Percentiles rank a stretch among this genome's conserved stretches.
Evolutionary conservation across 1,284 basidiomycete species (phyloP).

Genomic region (Xerocomus subilludens): DNA sequence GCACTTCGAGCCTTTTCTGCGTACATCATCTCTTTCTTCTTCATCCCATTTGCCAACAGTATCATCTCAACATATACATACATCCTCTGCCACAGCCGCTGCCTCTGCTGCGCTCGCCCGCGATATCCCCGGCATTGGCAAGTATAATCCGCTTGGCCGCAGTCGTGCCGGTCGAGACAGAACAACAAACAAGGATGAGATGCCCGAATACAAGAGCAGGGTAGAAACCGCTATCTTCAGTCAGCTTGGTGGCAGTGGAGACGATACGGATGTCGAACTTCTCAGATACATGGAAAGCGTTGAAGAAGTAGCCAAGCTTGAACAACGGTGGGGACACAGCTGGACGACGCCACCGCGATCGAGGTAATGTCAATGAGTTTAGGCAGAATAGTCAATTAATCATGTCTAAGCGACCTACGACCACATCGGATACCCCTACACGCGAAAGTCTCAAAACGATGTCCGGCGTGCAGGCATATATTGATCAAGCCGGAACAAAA

Average conservation of each 20-base stretch:
- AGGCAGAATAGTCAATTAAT: constrained; percentile 12
- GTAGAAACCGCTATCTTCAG: constrained; percentile 70
- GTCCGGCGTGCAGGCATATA: constrained; percentile 93
- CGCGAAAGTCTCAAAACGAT: constrained; percentile 95
- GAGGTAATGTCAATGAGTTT: constrained; percentile 58
- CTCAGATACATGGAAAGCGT: constrained; percentile 70
- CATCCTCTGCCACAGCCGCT: constrained; percentile 84
- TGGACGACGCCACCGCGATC: constrained; percentile 78
- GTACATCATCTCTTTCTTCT: constrained; percentile 77
- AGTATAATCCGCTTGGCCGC: constrained; percentile 73
- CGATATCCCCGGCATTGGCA: constrained; percentile 80
- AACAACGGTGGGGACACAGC: constrained; percentile 84
- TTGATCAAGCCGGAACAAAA: constrained; percentile 99
- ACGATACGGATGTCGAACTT: constrained; percentile 76
- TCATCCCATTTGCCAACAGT: constrained; percentile 62
- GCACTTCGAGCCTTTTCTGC: constrained; percentile 91
- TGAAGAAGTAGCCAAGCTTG: constrained; percentile 75
- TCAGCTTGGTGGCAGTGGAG: constrained; percentile 65
- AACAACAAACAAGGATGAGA: constrained; percentile 75
- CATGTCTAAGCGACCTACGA: constrained; percentile 73
- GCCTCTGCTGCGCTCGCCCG: constrained; percentile 84
- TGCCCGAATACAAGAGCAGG: constrained; percentile 76
- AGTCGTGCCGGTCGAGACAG: constrained; percentile 67
- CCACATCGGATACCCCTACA: constrained; percentile 91
- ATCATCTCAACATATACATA: constrained; percentile 73